These are phyloP conservation scores for Hemileccinum rubropunctum DNA, from an alignment of 768 basidiomycete species.

Conservation along the genomic window DNA sequence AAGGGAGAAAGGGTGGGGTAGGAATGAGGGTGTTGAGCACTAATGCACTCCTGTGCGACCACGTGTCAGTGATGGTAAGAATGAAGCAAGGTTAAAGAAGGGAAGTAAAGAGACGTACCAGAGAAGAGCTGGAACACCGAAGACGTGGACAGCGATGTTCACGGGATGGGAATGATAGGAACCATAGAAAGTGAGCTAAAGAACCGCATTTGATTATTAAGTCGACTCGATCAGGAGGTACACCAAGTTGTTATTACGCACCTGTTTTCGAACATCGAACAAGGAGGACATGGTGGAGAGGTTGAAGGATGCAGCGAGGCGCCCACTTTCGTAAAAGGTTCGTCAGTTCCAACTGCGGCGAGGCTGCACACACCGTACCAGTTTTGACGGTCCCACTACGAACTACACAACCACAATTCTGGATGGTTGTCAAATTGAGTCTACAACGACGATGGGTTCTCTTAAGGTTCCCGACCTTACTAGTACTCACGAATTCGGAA, in stretches of 20 bases:
- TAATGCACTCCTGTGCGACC: constrained; percentile 52
- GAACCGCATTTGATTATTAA: constrained; percentile 3
- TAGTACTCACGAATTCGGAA: too few relatives aligned
- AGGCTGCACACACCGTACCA: too few relatives aligned
- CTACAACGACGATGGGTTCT: neutral
- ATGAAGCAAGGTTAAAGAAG: constrained; percentile 5
- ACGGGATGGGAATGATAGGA: constrained; percentile 84
- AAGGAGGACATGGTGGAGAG: constrained; percentile 36
- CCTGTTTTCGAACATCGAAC: constrained; percentile 73
- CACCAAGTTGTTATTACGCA: constrained; percentile 22
- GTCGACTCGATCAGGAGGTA: constrained; percentile 7
- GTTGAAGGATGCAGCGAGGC: too few relatives aligned
- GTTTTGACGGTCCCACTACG: too few relatives aligned
- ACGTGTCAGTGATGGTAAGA: constrained; percentile 6
- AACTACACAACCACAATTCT: neutral
- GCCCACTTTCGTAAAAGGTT: neutral
- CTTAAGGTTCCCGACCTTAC: too few relatives aligned
- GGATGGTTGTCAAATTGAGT: too few relatives aligned
- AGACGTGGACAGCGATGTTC: constrained; percentile 83
- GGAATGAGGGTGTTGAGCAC: constrained; percentile 52
- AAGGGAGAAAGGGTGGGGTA: constrained; percentile 53
- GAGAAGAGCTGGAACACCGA: constrained; percentile 79
- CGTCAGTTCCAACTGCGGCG: too few relatives aligned
- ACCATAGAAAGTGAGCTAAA: constrained; percentile 87
- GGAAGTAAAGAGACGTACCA: constrained; percentile 50